A percentile compares a stretch with the other conserved stretches of the same genome.
Evolutionary conservation across 495 filamentous ascomycete species (phyloP).

Genomic region (Penicillium paradoxum): DNA sequence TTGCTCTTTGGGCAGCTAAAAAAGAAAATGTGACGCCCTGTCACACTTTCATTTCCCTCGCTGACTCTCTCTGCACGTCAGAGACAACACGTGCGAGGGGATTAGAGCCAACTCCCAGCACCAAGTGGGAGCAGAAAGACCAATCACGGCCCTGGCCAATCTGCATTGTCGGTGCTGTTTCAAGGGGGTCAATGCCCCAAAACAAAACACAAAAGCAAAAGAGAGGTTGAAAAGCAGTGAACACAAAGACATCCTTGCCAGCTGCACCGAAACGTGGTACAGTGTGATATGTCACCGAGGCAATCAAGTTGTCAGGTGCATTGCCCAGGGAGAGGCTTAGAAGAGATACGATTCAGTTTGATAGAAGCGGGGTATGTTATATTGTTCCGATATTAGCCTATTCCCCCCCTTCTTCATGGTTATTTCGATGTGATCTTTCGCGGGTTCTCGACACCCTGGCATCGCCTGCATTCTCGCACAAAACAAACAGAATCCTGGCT

Average conservation of each 20-base stretch:
- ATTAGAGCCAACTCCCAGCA: no score
- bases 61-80: conserved; percentile 4
- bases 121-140: no score
- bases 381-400: neutral
- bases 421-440: no score
- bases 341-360: neutral
- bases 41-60: conserved; percentile 11
- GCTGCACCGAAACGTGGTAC: conserved; percentile 31
- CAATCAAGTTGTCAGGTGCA: neutral
- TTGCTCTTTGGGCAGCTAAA: conserved; percentile 19
- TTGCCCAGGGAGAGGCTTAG: neutral
- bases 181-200: neutral
- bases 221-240: neutral
- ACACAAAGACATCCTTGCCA: conserved; percentile 14
- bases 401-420: no score
- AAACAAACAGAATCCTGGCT: neutral
- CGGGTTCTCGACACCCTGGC: neutral
- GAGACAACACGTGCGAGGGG: conserved; percentile 19
- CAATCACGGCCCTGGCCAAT: neutral
- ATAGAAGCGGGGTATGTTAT: neutral
- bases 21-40: conserved; percentile 14
- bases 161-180: neutral
- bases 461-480: conserved; percentile 4
- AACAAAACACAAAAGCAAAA: neutral
- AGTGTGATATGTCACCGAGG: conserved; percentile 19